Evolutionary conservation across 305 asterid species (phyloP), one percentile per base, ranked within the genome.

Genomic region (Andrographis paniculata): DNA sequence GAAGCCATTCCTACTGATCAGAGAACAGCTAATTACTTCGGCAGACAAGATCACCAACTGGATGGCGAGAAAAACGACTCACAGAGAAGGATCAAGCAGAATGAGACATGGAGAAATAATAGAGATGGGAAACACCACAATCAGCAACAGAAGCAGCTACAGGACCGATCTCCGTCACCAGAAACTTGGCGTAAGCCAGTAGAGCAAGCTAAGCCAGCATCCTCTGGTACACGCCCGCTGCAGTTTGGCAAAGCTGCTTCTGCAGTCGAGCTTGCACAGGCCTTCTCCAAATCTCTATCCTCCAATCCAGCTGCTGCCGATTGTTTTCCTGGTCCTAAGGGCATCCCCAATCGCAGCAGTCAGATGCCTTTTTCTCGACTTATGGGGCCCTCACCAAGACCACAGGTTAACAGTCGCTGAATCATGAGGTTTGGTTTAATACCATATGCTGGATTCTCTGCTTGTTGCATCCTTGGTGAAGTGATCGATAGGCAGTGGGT

Each of bases 151-250:
- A 38, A 38, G 16, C 43, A 38, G 18, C 20, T n/a, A 35, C 91
- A 65, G 60, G 94, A 81, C 42, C 77, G 94, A 64, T 71, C 82
- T 15, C 82, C 76, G 24, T 88, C 97, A 42, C 97, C 97, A 6
- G 95, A 84, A 56, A 79, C 89, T 0, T 88, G 97, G 97, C 88
- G 95, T 56, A 88, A 77, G 67, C 94, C 95, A 6, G 64, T 71
- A 9, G 95, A 4, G 40, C 60, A 55, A 7, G 67, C 65, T 22
- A 74, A 52, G 52, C 73, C 80, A 30, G 71, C 70, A 13, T 38
- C 43, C 16, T 16, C 9, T 15, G 43, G 16, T 56, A 67, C 70
- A 6, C 68, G 67, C 12, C 10, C 53, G 9, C 60, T 68, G 33
- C 87, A 84, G 17, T 63, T 60, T 17, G 87, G 94, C 39, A 89